phyloP scores from a whole-genome alignment of 2,329 filamentous ascomycete species.

The Didymellaceae sp. region DNA sequence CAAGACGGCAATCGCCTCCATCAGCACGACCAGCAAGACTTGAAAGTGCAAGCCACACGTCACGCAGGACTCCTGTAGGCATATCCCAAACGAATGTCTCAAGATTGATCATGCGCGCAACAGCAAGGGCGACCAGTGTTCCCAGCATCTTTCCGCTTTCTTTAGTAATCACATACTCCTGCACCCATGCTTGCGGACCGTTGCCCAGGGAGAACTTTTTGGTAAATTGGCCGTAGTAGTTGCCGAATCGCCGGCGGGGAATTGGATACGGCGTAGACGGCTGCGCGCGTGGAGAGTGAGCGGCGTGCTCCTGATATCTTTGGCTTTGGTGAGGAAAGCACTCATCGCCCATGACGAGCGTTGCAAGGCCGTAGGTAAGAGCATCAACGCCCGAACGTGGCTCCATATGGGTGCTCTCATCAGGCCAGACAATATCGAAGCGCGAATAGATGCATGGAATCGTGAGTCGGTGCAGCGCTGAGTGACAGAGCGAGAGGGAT shows the following conservation, averaged over 20 bases:
- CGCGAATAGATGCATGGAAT: conserved; percentile 82
- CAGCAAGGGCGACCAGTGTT: conserved; percentile 76
- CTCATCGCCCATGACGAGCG: conserved; percentile 75
- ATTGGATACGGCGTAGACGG: conserved; percentile 43
- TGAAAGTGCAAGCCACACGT: conserved; percentile 80
- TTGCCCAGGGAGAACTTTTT: conserved; percentile 87
- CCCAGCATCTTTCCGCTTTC: conserved; percentile 90
- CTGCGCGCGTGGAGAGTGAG: conserved; percentile 14
- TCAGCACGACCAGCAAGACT: conserved; percentile 69
- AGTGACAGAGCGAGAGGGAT: conserved; percentile 77
- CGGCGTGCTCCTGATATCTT: conserved; percentile 29
- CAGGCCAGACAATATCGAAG: conserved; percentile 89
- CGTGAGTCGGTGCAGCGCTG: conserved; percentile 75
- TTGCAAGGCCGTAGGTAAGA: conserved; percentile 81
- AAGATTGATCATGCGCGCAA: conserved; percentile 82
- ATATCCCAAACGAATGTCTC: conserved; percentile 89
- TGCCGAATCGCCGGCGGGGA: conserved; percentile 62
- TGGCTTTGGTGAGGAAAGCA: conserved; percentile 60
- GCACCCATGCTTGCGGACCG: conserved; percentile 77
- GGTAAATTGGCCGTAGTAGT: conserved; percentile 79
- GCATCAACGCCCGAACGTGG: conserved; percentile 79
- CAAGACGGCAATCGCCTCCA: conserved; percentile 69
- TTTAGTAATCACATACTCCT: conserved; percentile 81
- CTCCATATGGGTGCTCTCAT: conserved; percentile 68
- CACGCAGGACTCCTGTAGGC: conserved; percentile 81